Conservation (phyloP, 306 rosid species). For the Quercus robur region DNA sequence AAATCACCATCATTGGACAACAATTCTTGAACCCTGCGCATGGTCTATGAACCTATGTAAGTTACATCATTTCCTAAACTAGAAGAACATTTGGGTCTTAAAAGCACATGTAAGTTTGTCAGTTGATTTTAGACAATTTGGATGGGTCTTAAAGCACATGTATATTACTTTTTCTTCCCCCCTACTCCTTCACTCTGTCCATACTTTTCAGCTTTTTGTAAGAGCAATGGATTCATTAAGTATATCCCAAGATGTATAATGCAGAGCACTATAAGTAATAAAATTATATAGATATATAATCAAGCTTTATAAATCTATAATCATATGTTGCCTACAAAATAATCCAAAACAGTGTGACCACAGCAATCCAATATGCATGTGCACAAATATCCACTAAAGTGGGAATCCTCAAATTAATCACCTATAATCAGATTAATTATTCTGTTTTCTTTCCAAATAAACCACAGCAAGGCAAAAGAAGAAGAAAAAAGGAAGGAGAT, state of each 20-base stretch:
- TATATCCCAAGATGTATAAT: not conserved
- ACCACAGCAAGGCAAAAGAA: not conserved
- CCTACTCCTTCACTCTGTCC: not conserved
- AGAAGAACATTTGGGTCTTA: slow-evolving; percentile 10
- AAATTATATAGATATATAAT: not conserved
- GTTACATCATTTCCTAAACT: slow-evolving; percentile 30
- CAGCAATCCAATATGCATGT: not conserved
- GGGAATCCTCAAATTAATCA: not conserved
- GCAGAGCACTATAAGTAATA: not conserved
- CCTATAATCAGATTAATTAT: not conserved
- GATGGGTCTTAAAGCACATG: not conserved
- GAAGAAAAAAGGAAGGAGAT: not conserved
- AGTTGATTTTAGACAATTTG: not conserved
- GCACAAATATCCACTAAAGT: not conserved
- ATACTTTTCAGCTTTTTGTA: not conserved
- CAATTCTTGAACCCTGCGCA: slow-evolving; percentile 74
- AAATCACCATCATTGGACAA: slow-evolving; percentile 44
- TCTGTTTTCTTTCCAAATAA: not conserved
- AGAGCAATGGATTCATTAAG: not conserved
- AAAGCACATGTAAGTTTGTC: not conserved
- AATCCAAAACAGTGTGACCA: not conserved
- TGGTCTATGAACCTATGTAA: slow-evolving; percentile 56
- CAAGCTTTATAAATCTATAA: not conserved
- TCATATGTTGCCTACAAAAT: not conserved
- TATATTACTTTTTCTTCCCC: not conserved